Evolutionary conservation across 768 basidiomycete species (phyloP).

Genomic region (Auricularia sp.): DNA sequence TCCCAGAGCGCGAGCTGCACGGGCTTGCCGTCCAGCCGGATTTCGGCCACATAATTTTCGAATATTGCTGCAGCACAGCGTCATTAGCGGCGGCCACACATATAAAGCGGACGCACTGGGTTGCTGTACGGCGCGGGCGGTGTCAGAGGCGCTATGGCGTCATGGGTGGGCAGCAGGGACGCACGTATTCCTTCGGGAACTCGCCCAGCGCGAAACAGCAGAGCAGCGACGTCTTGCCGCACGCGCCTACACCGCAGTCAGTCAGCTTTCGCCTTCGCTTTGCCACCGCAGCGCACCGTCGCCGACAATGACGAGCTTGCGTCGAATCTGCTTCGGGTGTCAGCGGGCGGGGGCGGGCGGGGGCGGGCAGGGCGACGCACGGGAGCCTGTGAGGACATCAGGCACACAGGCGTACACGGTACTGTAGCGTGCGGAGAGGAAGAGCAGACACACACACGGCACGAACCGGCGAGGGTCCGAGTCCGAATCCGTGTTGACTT

Average conservation of each 20-base stretch:
- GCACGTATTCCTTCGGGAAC: constrained; percentile 92
- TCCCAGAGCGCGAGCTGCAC: constrained; percentile 98
- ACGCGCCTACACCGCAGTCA: constrained; percentile 51
- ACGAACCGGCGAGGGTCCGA: too few relatives aligned
- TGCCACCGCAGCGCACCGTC: constrained; percentile 52
- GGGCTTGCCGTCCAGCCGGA: constrained; percentile 92
- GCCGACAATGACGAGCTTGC: constrained; percentile 94
- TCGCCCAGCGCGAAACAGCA: constrained; percentile 90
- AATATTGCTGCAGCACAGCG: constrained; percentile 61
- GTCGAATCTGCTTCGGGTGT: constrained; percentile 53
- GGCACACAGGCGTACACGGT: too few relatives aligned
- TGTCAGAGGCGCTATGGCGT: not conserved
- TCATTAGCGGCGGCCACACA: not conserved
- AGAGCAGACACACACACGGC: too few relatives aligned
- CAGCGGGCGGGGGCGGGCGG: not conserved
- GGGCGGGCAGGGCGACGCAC: too few relatives aligned
- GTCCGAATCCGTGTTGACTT: too few relatives aligned
- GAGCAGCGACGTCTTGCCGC: constrained; percentile 88
- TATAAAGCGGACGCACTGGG: constrained; percentile 37
- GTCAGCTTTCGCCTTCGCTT: constrained; percentile 5
- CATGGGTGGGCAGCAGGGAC: constrained; percentile 21
- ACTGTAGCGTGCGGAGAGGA: too few relatives aligned
- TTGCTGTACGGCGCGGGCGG: constrained; percentile 32
- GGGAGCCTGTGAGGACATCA: too few relatives aligned
- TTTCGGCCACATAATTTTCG: constrained; percentile 98